phyloP scores from a whole-genome alignment of 257 asterid genomes.

The Paulownia fortunei region DNA sequence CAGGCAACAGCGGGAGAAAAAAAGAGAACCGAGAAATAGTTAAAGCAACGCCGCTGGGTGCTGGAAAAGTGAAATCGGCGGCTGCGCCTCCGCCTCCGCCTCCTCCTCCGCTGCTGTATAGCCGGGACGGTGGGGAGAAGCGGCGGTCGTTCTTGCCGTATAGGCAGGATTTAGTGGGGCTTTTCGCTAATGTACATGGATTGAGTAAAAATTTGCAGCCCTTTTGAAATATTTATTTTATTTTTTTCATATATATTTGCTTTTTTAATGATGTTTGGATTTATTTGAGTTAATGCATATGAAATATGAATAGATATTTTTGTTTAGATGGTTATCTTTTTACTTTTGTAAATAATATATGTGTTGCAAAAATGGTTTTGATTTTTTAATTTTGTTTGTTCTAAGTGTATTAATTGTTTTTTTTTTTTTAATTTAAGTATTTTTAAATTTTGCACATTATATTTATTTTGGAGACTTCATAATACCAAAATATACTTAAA shows the following conservation, averaged over 20 bases:
- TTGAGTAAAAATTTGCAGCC: conserved; percentile 44
- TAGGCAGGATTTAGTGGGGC: conserved; percentile 49
- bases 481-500: too few relatives aligned
- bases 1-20: conserved; percentile 35
- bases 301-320: neutral
- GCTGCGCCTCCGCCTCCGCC: conserved; percentile 31
- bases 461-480: too few relatives aligned
- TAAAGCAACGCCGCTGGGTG: conserved; percentile 15
- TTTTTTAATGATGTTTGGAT: neutral
- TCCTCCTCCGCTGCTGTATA: conserved; percentile 21
- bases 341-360: neutral
- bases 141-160: conserved; percentile 55
- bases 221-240: conserved; percentile 26
- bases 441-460: too few relatives aligned
- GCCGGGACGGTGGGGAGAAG: conserved; percentile 41
- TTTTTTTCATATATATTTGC: neutral
- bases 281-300: conserved; percentile 19
- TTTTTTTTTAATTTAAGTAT: too few relatives aligned
- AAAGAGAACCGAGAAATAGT: conserved; percentile 29
- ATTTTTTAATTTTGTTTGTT: neutral
- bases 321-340: neutral
- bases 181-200: conserved; percentile 42
- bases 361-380: neutral
- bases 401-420: neutral
- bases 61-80: conserved; percentile 29